Conservation (phyloP, 164 flowering plant genomes). For the Santalum album region DNA sequence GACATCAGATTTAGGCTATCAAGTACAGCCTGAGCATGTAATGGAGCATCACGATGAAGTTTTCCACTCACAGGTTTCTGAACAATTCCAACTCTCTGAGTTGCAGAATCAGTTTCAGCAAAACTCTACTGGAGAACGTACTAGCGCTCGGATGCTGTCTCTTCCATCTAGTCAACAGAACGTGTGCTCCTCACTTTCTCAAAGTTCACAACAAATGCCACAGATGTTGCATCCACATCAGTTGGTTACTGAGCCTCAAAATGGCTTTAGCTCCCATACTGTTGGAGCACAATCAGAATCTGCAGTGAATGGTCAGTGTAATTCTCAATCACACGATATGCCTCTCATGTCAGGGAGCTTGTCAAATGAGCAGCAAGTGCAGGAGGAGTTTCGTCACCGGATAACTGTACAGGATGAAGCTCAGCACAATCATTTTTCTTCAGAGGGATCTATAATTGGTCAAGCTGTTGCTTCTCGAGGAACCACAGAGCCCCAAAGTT, state of each 20-base stretch:
- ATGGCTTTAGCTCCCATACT: constrained; percentile 32
- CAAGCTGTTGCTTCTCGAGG: constrained; percentile 29
- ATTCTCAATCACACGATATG: constrained; percentile 37
- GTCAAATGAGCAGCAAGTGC: constrained; percentile 50
- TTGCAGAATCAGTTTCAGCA: constrained; percentile 56
- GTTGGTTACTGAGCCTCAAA: constrained; percentile 37
- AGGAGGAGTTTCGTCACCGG: constrained; percentile 59
- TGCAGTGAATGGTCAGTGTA: constrained; percentile 43
- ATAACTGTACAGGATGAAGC: constrained; percentile 61
- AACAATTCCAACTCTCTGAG: constrained; percentile 52
- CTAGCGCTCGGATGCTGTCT: constrained; percentile 27
- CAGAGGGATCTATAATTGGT: constrained; percentile 41
- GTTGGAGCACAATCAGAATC: constrained; percentile 44
- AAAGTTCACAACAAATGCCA: constrained; percentile 48
- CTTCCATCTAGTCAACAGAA: constrained; percentile 35
- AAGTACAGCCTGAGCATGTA: constrained; percentile 45
- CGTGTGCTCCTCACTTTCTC: constrained; percentile 28
- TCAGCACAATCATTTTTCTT: constrained; percentile 49
- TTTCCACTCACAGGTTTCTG: constrained; percentile 40
- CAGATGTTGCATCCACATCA: constrained; percentile 42
- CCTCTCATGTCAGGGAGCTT: constrained; percentile 24
- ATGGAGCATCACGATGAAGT: constrained; percentile 36
- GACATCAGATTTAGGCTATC: constrained; percentile 37
- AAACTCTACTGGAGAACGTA: constrained; percentile 30
- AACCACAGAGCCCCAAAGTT: constrained; percentile 20